phyloP scores from a whole-genome alignment of 2,329 filamentous ascomycete species.

The Pseudogymnoascus sp. region DNA sequence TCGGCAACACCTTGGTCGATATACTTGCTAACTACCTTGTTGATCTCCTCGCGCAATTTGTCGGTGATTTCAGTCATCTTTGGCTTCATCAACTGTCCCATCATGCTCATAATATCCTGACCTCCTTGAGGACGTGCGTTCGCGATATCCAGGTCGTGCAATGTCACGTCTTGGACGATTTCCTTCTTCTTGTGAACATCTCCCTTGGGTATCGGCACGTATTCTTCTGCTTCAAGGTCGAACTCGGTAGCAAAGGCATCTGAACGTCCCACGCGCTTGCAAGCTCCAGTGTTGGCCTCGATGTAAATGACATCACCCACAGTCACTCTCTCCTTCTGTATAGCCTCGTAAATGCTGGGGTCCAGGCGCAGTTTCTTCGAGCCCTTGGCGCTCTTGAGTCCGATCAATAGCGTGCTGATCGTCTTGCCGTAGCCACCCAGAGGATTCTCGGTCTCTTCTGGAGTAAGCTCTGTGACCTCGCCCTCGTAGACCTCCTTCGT shows the following conservation, averaged over 20 bases:
- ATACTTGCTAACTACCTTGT: constrained; percentile 98
- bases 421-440: constrained; percentile 95
- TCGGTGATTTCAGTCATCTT: constrained; percentile 99
- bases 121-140: constrained; percentile 93
- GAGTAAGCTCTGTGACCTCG: constrained; percentile 94
- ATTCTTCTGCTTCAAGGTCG: constrained; percentile 96
- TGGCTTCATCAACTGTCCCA: constrained; percentile 99
- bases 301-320: constrained; percentile 98
- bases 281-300: constrained; percentile 95
- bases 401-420: constrained; percentile 90
- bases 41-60: constrained; percentile 91
- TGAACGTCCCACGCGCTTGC: constrained; percentile 91
- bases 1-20: constrained; percentile 98
- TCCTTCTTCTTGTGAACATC: constrained; percentile 99
- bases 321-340: constrained; percentile 94
- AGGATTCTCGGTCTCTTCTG: constrained; percentile 96
- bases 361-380: constrained; percentile 97
- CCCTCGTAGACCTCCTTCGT: constrained; percentile 99
- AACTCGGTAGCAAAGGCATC: constrained; percentile 98
- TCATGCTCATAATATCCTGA: constrained; percentile 99
- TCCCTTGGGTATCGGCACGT: constrained; percentile 96
- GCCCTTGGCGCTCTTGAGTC: constrained; percentile 87
- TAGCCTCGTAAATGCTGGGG: constrained; percentile 97
- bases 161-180: constrained; percentile 95
- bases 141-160: constrained; percentile 93